Base-by-base conservation (phyloP, 176 grass and related monocot species). In the Microstegium vimineum region DNA sequence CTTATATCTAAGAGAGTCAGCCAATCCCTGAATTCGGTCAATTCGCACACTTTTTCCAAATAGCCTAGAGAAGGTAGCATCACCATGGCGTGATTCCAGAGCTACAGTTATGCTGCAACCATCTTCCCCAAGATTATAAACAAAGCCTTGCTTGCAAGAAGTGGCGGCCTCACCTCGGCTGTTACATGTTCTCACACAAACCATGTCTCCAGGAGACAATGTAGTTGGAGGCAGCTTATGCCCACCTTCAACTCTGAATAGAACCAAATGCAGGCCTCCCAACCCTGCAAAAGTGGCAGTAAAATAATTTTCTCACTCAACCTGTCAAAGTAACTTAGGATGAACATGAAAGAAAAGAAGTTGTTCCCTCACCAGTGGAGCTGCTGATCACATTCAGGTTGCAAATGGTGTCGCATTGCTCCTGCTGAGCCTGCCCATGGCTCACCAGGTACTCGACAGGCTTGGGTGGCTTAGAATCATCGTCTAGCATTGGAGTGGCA, bases 41-140 rank as follows among this genome's bases (percentile, higher is more conserved):
- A 98, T 91, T 68, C 92, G 90, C 54, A 98, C 90, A 52, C 84
- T 98, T 88, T 91, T 98, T 40, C 95, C 92, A 65, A 94, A 98
- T 41, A 98, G 83, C 86, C 88, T 94, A 49, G 92, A 98, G 81
- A 98, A 98, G n/a, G 95, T 98, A 76, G 95, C 86, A 64, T 98
- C 90, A 69, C 92, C 95, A 66, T 86, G 95, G 23, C 86, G 90
- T 51, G 92, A 98, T 79, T 98, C 95, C 38, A 98, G 76, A 81
- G 95, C 95, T 23, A 94, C 72, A 9, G 89, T 98, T 78, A 98
- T 98, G 76, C 92, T 94, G 79, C 92, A 94, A 73, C 95, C 86
- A 90, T 98, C 95, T 69, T 91, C 92, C 32, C 92, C 89, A 18
- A 94, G 85, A 87, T 90, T 98, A 81, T 98, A 94, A 45, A 94